phyloP scores from a whole-genome alignment of 352 stramenopile species.

The Ophiocytium majus region DNA sequence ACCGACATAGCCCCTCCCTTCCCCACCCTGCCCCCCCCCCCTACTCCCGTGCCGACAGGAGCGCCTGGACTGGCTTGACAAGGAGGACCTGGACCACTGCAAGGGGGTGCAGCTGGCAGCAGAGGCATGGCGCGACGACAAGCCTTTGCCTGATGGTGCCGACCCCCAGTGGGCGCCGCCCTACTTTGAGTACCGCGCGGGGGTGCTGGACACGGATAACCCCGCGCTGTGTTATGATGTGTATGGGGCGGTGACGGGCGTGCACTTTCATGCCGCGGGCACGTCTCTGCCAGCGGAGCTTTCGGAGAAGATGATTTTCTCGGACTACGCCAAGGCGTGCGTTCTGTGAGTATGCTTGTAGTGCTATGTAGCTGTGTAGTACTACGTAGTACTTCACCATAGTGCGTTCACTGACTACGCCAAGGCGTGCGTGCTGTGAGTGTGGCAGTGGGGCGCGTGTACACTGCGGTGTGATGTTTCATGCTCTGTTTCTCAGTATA shows the following conservation, averaged over 20 bases:
- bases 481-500: too few relatives aligned
- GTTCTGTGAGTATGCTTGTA: too few relatives aligned
- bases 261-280: background rate
- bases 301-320: slow-evolving; percentile 15
- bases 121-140: background rate
- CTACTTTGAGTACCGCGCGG: slow-evolving; percentile 17
- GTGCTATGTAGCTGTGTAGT: too few relatives aligned
- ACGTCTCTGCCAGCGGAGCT: background rate
- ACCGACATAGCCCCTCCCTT: background rate
- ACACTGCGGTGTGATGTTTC: too few relatives aligned
- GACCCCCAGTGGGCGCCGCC: background rate
- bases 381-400: too few relatives aligned
- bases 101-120: background rate
- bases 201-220: slow-evolving; percentile 8
- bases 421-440: too few relatives aligned
- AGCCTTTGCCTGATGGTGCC: background rate
- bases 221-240: background rate
- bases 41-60: background rate
- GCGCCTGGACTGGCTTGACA: background rate
- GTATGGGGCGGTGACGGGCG: background rate
- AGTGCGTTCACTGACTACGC: too few relatives aligned
- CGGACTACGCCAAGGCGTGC: slow-evolving; percentile 21
- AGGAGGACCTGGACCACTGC: background rate
- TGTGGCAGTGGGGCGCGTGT: too few relatives aligned
- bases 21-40: background rate